Base-by-base conservation (phyloP, 495 filamentous ascomycete genomes). In the Tuber magnatum region DNA sequence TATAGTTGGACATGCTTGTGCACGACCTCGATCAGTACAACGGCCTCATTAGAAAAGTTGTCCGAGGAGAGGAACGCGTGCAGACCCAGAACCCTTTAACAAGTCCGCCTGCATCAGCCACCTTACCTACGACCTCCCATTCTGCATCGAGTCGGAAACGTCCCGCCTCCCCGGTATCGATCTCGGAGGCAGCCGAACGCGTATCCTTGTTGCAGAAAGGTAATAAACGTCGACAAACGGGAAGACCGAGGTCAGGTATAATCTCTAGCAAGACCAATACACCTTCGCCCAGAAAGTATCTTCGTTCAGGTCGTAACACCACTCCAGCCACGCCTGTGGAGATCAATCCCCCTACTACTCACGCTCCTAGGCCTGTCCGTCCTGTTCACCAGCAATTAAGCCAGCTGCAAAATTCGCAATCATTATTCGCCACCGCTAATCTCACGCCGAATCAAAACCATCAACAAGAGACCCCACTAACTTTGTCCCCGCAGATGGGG, bases 111-210 rank as follows among this genome's bases (percentile, higher is more conserved):
- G 72, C 68, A 32, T 81, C 81, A 41, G 81, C 81, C 38, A 68
- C 78, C n/a, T 65, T 81, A 42, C 74, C 77, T 70, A 24, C 77
- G 32, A 65, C 32, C 6, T 65, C 56, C 56, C 56, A 65, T 65
- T 65, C 56, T 20, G 28, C 80, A 44, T 74, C 80, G 70, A 82
- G 72, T 32, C 77, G 81, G 41, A 83, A 83, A 72, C 88, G 89
- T 70, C 85, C 87, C 38, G 86, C 87, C 39, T 89, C 89, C 24
- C 89, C 89, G 38, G 85, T 87, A 18, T 89, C 89, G 4, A 87
- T 89, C 48, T 84, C 86, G 22, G 90, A 92, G 80, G 84, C 88
- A 68, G 88, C 86, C 42, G 87, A 88, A 70, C 74, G 81, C 77
- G 83, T 87, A 68, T 85, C 85, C 16, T 84, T 82, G 69, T 72